These are phyloP conservation scores for Colletotrichum tanaceti DNA, from an alignment of 2,329 filamentous ascomycete species.

Conservation along the genomic window DNA sequence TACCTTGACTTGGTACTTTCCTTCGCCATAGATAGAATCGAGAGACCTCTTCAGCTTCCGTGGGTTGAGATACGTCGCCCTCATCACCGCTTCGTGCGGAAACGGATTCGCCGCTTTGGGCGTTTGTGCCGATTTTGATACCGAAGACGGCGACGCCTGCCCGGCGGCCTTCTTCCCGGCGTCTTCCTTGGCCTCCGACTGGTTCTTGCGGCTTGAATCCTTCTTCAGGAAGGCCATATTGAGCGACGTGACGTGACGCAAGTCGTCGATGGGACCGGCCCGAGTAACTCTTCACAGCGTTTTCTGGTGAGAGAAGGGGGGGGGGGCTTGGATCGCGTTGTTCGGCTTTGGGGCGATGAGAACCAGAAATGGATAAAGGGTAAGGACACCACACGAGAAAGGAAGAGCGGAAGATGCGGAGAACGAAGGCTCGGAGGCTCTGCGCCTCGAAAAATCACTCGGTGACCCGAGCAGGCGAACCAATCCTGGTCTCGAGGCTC, in stretches of 20 bases:
- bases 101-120: neutral
- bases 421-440: neutral
- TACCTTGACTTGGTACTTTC: constrained; percentile 21
- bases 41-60: constrained; percentile 10
- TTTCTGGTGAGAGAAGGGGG: too few relatives aligned
- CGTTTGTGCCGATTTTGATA: neutral
- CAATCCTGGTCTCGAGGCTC: constrained; percentile 1
- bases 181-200: neutral
- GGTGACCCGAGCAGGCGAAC: constrained; percentile 8
- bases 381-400: too few relatives aligned
- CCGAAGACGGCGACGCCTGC: neutral
- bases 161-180: neutral
- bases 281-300: constrained; percentile 17
- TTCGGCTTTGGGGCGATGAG: neutral
- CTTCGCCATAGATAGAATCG: constrained; percentile 16
- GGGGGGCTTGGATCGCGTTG: neutral
- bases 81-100: neutral
- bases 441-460: constrained; percentile 2
- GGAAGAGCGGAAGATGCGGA: too few relatives aligned
- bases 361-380: constrained; percentile 5
- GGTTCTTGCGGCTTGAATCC: neutral
- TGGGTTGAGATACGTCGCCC: constrained; percentile 15
- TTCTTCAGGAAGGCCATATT: neutral
- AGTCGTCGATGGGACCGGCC: neutral
- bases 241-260: too few relatives aligned